These are phyloP conservation scores for Chalciporus piperatoides DNA, from an alignment of 1,284 basidiomycete genomes.

Conservation along the genomic window DNA sequence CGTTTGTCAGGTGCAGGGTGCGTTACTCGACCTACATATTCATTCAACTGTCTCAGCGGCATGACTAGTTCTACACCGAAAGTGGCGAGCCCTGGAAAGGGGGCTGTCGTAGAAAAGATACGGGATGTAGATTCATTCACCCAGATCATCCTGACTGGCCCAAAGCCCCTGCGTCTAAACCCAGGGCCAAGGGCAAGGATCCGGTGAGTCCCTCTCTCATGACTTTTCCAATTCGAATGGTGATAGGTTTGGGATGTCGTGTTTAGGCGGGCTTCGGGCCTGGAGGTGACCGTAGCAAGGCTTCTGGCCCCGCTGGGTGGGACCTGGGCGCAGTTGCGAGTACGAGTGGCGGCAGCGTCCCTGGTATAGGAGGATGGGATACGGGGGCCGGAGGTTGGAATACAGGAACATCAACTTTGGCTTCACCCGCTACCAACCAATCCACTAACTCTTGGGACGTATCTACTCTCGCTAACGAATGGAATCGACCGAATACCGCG, in stretches of 20 bases:
- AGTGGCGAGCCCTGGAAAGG: slow-evolving; percentile 19
- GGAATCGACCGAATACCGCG: slow-evolving; percentile 1
- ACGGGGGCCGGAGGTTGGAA: slow-evolving; percentile 7
- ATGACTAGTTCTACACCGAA: slow-evolving; percentile 27
- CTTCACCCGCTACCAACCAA: slow-evolving; percentile 8
- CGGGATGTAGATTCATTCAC: slow-evolving; percentile 26
- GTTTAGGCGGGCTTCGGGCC: slow-evolving; percentile 11
- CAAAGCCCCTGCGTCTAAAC: slow-evolving; percentile 17
- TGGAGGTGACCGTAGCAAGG: slow-evolving; percentile 4
- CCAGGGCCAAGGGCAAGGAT: slow-evolving; percentile 14
- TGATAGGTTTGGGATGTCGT: background rate
- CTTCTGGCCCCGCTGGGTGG: background rate
- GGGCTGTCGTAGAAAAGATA: slow-evolving; percentile 20
- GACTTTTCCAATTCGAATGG: background rate
- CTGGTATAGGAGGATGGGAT: slow-evolving; percentile 5
- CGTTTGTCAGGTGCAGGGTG: slow-evolving; percentile 25
- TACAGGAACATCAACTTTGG: background rate
- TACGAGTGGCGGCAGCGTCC: slow-evolving; percentile 1
- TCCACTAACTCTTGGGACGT: background rate
- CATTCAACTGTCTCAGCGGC: slow-evolving; percentile 1
- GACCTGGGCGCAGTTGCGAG: slow-evolving; percentile 5
- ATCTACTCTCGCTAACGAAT: background rate
- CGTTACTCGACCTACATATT: slow-evolving; percentile 13
- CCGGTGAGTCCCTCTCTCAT: slow-evolving; percentile 15
- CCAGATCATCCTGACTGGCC: slow-evolving; percentile 25